Base-by-base conservation (phyloP, 2,329 filamentous ascomycete genomes). In the Fusarium sp. region DNA sequence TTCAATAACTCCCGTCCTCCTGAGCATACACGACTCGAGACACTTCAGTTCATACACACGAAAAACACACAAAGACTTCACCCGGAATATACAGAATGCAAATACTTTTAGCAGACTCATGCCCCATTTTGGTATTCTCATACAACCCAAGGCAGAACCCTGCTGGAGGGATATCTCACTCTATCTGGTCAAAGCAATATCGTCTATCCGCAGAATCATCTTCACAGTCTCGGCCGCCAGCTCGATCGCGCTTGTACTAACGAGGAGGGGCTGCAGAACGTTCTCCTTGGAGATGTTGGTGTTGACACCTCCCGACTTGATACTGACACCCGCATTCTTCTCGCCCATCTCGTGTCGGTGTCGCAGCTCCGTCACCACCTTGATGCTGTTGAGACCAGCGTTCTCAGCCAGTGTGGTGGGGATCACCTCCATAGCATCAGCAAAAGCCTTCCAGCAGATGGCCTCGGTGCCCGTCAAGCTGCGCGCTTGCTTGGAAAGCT, bases 381-480 rank as follows among this genome's bases (percentile, higher is more conserved):
- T 97, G 86, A 99, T 99, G 79, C 92, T 95, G 86, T 99, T 99
- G 69, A 99, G 85, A 54, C 96, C 96, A 0, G 96, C 96, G 75
- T 99, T 99, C 83, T 99, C 96, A 0, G 96, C 96, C 73, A 99
- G 85, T 1, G 96, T 99, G 33, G 95, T 97, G 13, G 96, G 96
- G 59, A 99, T 92, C 42, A 99, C 93, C 83, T 99, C 96, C 84
- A 99, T 91, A 7, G 96, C 96, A 70, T 99, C 95, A 2, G 96
- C 96, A 77, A 99, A 99, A 0, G 95, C 95, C 84, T 97, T 98
- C 93, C 93, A 99, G 88, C 96, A 99, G 77, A 98, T 97, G 38
- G 93, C 90, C 81, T 99, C 96, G 5, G 96, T 97, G 65, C 96
- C 96, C 0, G 90, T 90, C 65, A 97, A 85, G 75, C 90, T 89